Evolutionary conservation across 202 grass and related monocot species (phyloP).

Genomic region (Elaeis oleifera): DNA sequence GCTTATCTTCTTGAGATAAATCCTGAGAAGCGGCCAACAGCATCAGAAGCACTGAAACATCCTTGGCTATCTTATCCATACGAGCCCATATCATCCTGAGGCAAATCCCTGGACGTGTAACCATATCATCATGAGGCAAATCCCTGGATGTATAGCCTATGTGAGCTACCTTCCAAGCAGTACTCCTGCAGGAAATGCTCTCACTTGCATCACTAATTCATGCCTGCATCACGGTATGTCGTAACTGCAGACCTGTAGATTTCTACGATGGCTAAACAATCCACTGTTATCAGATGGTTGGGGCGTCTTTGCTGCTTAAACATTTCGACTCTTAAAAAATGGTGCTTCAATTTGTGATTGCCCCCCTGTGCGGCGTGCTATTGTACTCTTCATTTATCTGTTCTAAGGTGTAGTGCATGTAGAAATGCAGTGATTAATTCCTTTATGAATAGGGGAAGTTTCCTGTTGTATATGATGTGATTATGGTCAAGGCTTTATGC

Average conservation of each 20-base stretch:
- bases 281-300: too few relatives aligned
- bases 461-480: slow-evolving; percentile 23
- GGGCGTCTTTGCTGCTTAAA: too few relatives aligned
- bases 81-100: slow-evolving; percentile 18
- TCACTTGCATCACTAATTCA: too few relatives aligned
- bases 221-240: too few relatives aligned
- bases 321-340: too few relatives aligned
- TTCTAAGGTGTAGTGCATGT: background rate
- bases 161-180: too few relatives aligned
- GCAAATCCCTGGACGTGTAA: too few relatives aligned
- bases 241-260: too few relatives aligned
- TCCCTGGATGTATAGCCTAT: too few relatives aligned
- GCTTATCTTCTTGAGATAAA: slow-evolving; percentile 15
- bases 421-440: background rate
- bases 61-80: slow-evolving; percentile 25
- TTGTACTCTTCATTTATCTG: slow-evolving; percentile 4
- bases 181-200: too few relatives aligned
- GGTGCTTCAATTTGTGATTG: too few relatives aligned
- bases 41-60: slow-evolving; percentile 20
- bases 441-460: background rate
- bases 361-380: background rate
- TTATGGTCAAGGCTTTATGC: slow-evolving; percentile 5
- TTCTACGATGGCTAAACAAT: too few relatives aligned
- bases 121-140: slow-evolving; percentile 9
- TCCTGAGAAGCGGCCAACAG: slow-evolving; percentile 17